phyloP scores from a whole-genome alignment of 768 basidiomycete species.

The Podaxis sp. region DNA sequence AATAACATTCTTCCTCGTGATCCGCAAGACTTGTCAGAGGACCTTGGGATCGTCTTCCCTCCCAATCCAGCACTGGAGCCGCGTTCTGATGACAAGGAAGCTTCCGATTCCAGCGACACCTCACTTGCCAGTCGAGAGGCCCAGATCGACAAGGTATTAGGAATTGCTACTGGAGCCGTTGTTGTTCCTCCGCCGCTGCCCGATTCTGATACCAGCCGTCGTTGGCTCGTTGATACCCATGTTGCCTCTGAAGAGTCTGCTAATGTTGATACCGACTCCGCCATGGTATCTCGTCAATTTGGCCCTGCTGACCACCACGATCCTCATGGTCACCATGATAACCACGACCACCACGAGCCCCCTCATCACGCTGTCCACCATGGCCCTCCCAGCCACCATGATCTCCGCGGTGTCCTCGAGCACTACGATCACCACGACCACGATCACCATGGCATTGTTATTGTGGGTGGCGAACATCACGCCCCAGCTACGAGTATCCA shows the following conservation, averaged over 20 bases:
- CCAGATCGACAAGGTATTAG: background rate
- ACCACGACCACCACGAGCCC: background rate
- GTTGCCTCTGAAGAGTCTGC: background rate
- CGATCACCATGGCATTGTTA: background rate
- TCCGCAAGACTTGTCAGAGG: background rate
- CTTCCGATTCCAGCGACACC: background rate
- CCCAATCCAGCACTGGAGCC: background rate
- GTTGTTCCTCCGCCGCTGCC: background rate
- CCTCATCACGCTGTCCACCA: background rate
- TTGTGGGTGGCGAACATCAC: background rate
- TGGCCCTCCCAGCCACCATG: too few relatives aligned
- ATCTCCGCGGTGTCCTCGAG: too few relatives aligned
- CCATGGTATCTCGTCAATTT: background rate
- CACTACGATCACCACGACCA: background rate
- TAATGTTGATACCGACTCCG: background rate
- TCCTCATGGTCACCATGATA: too few relatives aligned
- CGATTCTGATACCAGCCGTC: background rate
- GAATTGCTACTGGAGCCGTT: background rate
- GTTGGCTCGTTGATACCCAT: background rate
- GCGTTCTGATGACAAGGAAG: background rate
- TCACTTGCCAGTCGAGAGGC: background rate
- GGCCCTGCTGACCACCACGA: background rate
- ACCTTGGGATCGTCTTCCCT: background rate
- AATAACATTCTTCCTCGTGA: background rate
- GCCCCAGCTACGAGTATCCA: background rate